Evolutionary conservation across 768 basidiomycete species (phyloP).

Genomic region (Boletus pseudo-olivaceus): DNA sequence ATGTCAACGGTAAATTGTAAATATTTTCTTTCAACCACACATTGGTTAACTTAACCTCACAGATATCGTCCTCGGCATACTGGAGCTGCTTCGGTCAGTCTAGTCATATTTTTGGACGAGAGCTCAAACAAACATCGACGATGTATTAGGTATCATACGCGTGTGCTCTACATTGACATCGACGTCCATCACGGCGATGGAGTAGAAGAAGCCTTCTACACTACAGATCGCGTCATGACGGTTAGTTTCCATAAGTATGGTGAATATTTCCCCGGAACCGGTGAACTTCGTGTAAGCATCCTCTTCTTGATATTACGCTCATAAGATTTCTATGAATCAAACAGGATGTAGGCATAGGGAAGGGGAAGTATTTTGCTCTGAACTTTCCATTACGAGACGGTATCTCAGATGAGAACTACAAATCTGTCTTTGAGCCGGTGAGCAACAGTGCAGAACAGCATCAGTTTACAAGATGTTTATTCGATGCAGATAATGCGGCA

Average conservation of each 20-base stretch:
- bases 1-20: slow-evolving; percentile 75
- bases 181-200: slow-evolving; percentile 99
- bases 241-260: slow-evolving; percentile 98
- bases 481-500: slow-evolving; percentile 76
- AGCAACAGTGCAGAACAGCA: slow-evolving; percentile 25
- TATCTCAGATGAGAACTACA: slow-evolving; percentile 92
- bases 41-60: slow-evolving; percentile 3
- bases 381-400: slow-evolving; percentile 97
- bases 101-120: background rate
- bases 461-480: background rate
- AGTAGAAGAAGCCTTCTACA: slow-evolving; percentile 99
- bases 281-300: slow-evolving; percentile 78
- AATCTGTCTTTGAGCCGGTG: slow-evolving; percentile 93
- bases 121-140: background rate
- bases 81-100: slow-evolving; percentile 81
- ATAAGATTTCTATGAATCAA: slow-evolving; percentile 8
- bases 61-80: slow-evolving; percentile 97
- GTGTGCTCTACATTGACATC: slow-evolving; percentile 97
- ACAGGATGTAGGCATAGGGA: slow-evolving; percentile 89
- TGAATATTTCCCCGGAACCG: slow-evolving; percentile 98
- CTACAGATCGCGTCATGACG: slow-evolving; percentile 98
- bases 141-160: slow-evolving; percentile 71
- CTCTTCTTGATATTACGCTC: background rate
- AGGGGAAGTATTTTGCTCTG: slow-evolving; percentile 90
- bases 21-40: background rate